Conservation (phyloP, 2,329 filamentous ascomycete genomes). For the Pseudocercospora macadamiae region DNA sequence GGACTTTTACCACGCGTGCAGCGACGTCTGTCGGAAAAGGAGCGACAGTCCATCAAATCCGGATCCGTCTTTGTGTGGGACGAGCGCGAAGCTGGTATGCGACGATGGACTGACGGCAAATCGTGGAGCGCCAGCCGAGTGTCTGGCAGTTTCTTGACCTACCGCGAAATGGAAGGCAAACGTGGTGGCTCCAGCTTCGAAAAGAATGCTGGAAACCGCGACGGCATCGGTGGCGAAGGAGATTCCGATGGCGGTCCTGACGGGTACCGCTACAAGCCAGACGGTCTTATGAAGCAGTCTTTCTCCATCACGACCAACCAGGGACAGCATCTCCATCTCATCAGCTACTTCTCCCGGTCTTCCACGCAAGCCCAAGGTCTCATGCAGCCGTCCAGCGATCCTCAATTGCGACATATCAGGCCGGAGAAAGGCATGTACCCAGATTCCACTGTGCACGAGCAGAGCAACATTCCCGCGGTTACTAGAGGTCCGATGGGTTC, state of each 20-base stretch:
- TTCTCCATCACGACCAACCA: constrained; percentile 96
- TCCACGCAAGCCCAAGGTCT: constrained; percentile 73
- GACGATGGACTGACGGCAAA: constrained; percentile 97
- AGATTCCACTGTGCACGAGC: constrained; percentile 88
- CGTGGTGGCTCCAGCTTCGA: constrained; percentile 73
- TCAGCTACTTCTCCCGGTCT: constrained; percentile 91
- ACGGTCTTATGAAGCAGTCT: constrained; percentile 98
- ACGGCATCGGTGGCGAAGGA: constrained; percentile 78
- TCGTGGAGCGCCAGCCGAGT: constrained; percentile 98
- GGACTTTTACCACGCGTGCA: constrained; percentile 90
- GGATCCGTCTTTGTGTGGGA: constrained; percentile 99
- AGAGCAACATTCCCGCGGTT: constrained; percentile 76
- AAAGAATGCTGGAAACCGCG: constrained; percentile 59
- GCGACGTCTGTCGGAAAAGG: constrained; percentile 90
- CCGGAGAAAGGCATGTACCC: constrained; percentile 96
- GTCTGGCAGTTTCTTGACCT: constrained; percentile 95
- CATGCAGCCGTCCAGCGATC: constrained; percentile 79
- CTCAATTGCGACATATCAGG: constrained; percentile 76
- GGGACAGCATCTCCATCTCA: constrained; percentile 91
- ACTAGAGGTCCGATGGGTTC: constrained; percentile 71
- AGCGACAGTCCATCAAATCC: constrained; percentile 91
- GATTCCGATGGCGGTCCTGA: constrained; percentile 80
- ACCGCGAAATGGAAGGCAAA: constrained; percentile 98
- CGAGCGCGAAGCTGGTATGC: constrained; percentile 96
- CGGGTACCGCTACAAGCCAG: constrained; percentile 91